Evolutionary conservation across 1,284 basidiomycete genomes (phyloP), one percentile per base, ranked within the genome.

Genomic region (Garcileccinum viscosum): DNA sequence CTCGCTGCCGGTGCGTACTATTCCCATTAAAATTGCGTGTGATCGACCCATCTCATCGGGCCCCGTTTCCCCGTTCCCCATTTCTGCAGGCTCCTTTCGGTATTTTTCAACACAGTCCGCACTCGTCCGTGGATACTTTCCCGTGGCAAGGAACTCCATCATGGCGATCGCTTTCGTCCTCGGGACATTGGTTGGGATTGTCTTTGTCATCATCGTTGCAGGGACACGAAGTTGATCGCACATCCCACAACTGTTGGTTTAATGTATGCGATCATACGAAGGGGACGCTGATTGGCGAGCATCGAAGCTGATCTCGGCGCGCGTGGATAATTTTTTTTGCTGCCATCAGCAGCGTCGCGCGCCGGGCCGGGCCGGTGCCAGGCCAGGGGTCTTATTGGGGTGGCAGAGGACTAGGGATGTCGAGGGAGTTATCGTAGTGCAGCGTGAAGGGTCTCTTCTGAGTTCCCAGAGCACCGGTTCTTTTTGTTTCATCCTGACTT

Each of bases 41-140:
- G 4, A 27, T 56, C 35, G 14, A 8, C 56, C 24, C 24, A 6
- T 37, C 70, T 70, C 44, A 59, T 38, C 19, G 8, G 32, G 11
- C 17, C 5, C 30, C 27, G 14, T 4, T 38, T 15, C 37, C 47
- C 47, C 14, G 17, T 17, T 32, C 17, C 50, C 24, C n/a, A 27
- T 17, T 24, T 14, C 9, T 19, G 19, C n/a, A 78, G 77, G 77
- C 11, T 42, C 78, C 15, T 24, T 72, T 42, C 77, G 77, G 22
- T 78, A 78, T 67, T 78, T 79, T 58, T 65, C 56, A 7, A 79
- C 76, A 15, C 77, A 78, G 61, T 70, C 67, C 2, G 76, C 78
- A 4, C 79, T 78, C 59, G 19, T 80, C n/a, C 73, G 71, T 1
- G 77, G 77, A n/a, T 59, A 70, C 60, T 78, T 78, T 62, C 77